Evolutionary conservation across 169 alveolate species (phyloP), one percentile per base, ranked within the genome.

Genomic region (Blepharisma undulans): DNA sequence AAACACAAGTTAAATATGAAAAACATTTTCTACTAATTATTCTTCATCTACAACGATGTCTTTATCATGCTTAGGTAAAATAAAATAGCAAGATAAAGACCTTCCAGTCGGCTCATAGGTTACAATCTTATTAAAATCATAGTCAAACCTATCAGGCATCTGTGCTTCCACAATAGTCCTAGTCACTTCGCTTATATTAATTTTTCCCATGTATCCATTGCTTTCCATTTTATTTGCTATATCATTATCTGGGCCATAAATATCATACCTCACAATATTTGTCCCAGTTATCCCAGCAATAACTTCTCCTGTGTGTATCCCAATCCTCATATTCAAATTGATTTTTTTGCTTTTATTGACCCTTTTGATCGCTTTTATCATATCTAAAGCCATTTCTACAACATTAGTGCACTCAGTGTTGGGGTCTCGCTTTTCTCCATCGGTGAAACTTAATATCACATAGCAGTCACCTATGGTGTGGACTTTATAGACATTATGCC

Each of bases 401-500:
- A 93, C 84, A 81, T 95, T 84, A 5, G 6, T 21, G 14, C 29
- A 33, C 18, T 59, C 77, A n/a, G 22, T 48, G 16, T 25, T 27
- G 18, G 80, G 80, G 80, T 74, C 33, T 74, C 80, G 80, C 12
- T 74, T 29, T 74, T 22, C 72, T 5, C 19, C 30, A 29, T 78
- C 30, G 3, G 99, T 99, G 93, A 98, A 99, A 61, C 99, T 98
- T 95, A 99, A 97, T 4, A 99, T 99, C 6, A 99, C 99, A 93
- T 99, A 99, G 85, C 99, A 99, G 93, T 99, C 99, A 1, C 99
- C 99, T 27, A 99, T 99, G 1, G 99, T 99, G 92, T 99, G 99
- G 0, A 99, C 98, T 96, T 98, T 99, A 95, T 97, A 99, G 19
- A 98, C 98, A 29, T 99, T 98, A 90, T 98, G 96, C 84, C 96